Percentiles rank a stretch among this genome's conserved stretches.
phyloP scores from a whole-genome alignment of 345 rosid genomes.

The Pseudoturritis turrita region DNA sequence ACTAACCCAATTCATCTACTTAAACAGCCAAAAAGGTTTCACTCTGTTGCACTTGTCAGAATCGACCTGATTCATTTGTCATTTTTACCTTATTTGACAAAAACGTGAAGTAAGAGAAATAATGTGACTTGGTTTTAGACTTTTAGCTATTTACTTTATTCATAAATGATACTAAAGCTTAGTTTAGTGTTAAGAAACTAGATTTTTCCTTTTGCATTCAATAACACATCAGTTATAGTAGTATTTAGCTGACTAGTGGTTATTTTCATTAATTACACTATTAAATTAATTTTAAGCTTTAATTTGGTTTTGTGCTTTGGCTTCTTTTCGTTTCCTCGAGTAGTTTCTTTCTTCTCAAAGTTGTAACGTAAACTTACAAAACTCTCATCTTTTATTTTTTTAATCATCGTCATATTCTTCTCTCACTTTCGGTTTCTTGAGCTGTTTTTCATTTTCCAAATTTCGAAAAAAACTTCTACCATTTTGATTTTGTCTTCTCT shows the following conservation, averaged over 20 bases:
- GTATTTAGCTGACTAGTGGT: neutral
- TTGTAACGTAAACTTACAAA: constrained; percentile 11
- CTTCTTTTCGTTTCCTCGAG: constrained; percentile 2
- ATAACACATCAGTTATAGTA: neutral
- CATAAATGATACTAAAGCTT: neutral
- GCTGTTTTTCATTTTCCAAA: neutral
- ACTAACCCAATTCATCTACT: neutral
- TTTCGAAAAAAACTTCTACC: neutral
- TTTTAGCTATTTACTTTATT: neutral
- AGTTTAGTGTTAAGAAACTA: neutral
- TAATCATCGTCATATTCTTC: neutral
- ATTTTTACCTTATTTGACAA: neutral
- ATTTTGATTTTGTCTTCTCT: neutral
- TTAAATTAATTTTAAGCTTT: neutral
- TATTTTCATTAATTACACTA: neutral
- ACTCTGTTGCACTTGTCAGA: neutral
- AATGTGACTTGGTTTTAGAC: neutral
- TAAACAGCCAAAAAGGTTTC: neutral
- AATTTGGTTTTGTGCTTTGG: neutral
- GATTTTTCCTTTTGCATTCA: neutral
- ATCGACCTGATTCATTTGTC: neutral
- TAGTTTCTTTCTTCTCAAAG: neutral
- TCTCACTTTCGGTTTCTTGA: constrained; percentile 4
- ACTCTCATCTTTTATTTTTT: neutral
- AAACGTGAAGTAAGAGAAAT: constrained; percentile 4